A percentile compares a stretch with the other conserved stretches of the same genome.
Evolutionary conservation across 495 filamentous ascomycete genomes (phyloP).

Genomic region (Mycothermus thermophilus): DNA sequence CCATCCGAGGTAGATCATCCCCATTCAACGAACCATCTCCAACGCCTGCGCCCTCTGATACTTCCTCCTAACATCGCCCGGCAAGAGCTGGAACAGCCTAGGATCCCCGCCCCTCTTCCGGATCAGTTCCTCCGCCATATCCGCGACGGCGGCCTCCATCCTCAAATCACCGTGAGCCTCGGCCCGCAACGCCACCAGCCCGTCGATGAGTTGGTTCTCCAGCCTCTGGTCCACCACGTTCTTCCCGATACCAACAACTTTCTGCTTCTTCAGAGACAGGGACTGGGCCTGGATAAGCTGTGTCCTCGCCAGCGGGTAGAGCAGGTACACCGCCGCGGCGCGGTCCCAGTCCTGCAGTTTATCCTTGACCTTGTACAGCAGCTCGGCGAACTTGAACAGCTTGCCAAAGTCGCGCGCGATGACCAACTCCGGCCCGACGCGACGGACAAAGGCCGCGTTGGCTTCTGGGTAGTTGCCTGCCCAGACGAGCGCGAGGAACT

Average conservation of each 20-base stretch:
- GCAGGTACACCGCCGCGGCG: slow-evolving; percentile 70
- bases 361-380: slow-evolving; percentile 51
- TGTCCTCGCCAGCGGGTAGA: slow-evolving; percentile 53
- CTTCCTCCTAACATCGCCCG: slow-evolving; percentile 16
- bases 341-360: slow-evolving; percentile 46
- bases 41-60: slow-evolving; percentile 18
- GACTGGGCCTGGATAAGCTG: slow-evolving; percentile 19
- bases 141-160: slow-evolving; percentile 53
- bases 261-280: no score
- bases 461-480: slow-evolving; percentile 67
- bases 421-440: slow-evolving; percentile 65
- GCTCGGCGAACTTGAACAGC: slow-evolving; percentile 34
- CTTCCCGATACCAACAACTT: slow-evolving; percentile 3
- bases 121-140: slow-evolving; percentile 51
- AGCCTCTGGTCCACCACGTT: slow-evolving; percentile 33
- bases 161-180: slow-evolving; percentile 34
- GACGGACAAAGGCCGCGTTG: slow-evolving; percentile 61
- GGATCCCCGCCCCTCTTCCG: slow-evolving; percentile 11
- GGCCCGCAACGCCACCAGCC: slow-evolving; percentile 49
- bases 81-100: slow-evolving; percentile 16
- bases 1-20: no score
- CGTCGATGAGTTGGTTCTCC: slow-evolving; percentile 45
- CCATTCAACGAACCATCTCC: slow-evolving; percentile 13
- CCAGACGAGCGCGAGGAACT: slow-evolving; percentile 62
- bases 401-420: slow-evolving; percentile 60